Evolutionary conservation across 2,329 filamentous ascomycete genomes (phyloP), one percentile per base, ranked within the genome.

Genomic region (Huntiella abstrusa): DNA sequence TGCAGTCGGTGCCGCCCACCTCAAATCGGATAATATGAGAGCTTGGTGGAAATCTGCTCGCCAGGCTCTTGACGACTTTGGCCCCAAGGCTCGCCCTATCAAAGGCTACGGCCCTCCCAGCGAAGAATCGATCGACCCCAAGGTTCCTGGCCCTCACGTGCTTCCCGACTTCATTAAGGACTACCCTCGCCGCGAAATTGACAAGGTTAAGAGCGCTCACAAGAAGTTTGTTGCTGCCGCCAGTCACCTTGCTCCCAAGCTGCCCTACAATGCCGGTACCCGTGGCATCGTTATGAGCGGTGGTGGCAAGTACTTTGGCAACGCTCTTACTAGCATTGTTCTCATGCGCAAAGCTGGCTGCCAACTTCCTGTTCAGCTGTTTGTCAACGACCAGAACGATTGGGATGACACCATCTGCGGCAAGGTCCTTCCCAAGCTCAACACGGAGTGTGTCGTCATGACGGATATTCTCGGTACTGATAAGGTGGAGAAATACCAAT

Each of bases 311-410:
- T 68, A 70, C 53, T 60, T 72, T 41, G 67, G 68, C 1, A 62
- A 69, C 6, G 65, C 69, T 42, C 52, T 73, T 13, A 64, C 66
- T 3, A 66, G 68, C 3, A 56, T 73, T 15, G 63, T 67, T 8
- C 69, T 72, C 63, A 59, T 72, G 17, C 66, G 70, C 10, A 64
- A 64, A 38, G 62, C 62, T 5, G 69, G 69, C 16, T 70, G 67
- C 28, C 60, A 54, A 3, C 56, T 73, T 6, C 70, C 70, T 1
- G 64, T 72, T 3, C 55, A 61, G 47, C 52, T 64, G 10, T 59
- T 62, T 35, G 50, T 64, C 46, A 59, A 61, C 50, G 50, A 54
- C n/a, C 44, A 55, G 13, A 46, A 49, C 12, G 58, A 60, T 34
- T 59, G 57, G 52, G 54, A 59, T 43, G 49, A 53, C 5, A 17